These are phyloP conservation scores for Pigoraptor vietnamica DNA, from an alignment of 78 protist genomes.

Conservation along the genomic window DNA sequence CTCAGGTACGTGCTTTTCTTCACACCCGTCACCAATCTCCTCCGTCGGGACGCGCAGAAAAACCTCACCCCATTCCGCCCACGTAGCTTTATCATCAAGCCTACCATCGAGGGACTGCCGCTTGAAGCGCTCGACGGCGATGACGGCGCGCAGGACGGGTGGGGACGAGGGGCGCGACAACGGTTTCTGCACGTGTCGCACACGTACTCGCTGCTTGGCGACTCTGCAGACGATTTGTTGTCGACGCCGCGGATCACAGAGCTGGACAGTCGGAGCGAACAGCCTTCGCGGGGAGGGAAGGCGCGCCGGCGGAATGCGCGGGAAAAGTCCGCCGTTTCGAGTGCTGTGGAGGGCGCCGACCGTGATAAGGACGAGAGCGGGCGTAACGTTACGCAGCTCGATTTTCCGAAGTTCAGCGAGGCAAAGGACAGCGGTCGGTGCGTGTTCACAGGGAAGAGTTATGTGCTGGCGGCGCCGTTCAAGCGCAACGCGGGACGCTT, in stretches of 20 bases:
- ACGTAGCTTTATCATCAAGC: neutral
- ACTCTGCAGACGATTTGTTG: too few species aligned
- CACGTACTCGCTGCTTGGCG: neutral
- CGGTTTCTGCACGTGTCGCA: neutral
- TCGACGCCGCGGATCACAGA: too few species aligned
- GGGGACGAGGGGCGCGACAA: neutral
- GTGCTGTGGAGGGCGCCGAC: too few species aligned
- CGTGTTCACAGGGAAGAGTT: neutral
- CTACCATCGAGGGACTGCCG: neutral
- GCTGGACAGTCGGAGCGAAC: too few species aligned
- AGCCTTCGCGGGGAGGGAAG: too few species aligned
- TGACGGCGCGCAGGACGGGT: neutral
- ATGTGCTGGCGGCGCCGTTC: neutral
- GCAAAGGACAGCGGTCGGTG: neutral
- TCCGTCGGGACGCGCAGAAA: too few species aligned
- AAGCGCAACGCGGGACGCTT: neutral
- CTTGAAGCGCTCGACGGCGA: neutral
- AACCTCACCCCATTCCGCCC: too few species aligned
- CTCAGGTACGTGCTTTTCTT: neutral
- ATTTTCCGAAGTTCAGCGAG: neutral
- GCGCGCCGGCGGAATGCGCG: too few species aligned
- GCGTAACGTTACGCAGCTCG: too few species aligned
- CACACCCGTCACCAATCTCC: too few species aligned
- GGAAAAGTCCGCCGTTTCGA: too few species aligned
- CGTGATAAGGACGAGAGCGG: too few species aligned